A percentile compares a stretch with the other conserved stretches of the same genome.
These are phyloP conservation scores for Rhododendron molle DNA, from an alignment of 148 eudicot species.

Conservation along the genomic window DNA sequence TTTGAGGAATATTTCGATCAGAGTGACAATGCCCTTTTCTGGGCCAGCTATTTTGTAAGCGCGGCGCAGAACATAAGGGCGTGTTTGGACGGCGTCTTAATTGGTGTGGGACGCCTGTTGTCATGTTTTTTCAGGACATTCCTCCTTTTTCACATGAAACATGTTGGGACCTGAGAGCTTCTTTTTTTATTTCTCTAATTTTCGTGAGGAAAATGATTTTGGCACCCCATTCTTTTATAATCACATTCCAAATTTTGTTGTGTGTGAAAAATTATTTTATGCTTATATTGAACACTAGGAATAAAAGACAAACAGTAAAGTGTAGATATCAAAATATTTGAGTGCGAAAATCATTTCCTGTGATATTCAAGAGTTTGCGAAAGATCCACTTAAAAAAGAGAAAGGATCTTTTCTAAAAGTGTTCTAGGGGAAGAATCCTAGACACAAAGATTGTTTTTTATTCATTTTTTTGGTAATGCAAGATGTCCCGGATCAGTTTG, in stretches of 20 bases:
- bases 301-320: too few species aligned
- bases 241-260: too few species aligned
- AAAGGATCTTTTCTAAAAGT: too few species aligned
- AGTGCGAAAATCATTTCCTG: not conserved
- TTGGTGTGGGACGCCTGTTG: not conserved
- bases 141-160: not conserved
- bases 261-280: too few species aligned
- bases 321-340: too few species aligned
- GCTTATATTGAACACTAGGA: too few species aligned
- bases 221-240: not conserved
- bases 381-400: not conserved
- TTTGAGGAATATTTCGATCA: constrained; percentile 1
- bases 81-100: not conserved
- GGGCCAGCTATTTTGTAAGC: not conserved
- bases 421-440: too few species aligned
- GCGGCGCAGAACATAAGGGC: not conserved
- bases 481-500: too few species aligned
- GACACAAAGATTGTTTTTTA: too few species aligned
- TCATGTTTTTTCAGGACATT: constrained; percentile 6
- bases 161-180: not conserved
- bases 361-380: not conserved
- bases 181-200: not conserved
- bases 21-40: not conserved
- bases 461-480: too few species aligned
- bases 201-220: too few species aligned